Evolutionary conservation across 306 rosid genomes (phyloP).

Genomic region (Lathyrus sativus): DNA sequence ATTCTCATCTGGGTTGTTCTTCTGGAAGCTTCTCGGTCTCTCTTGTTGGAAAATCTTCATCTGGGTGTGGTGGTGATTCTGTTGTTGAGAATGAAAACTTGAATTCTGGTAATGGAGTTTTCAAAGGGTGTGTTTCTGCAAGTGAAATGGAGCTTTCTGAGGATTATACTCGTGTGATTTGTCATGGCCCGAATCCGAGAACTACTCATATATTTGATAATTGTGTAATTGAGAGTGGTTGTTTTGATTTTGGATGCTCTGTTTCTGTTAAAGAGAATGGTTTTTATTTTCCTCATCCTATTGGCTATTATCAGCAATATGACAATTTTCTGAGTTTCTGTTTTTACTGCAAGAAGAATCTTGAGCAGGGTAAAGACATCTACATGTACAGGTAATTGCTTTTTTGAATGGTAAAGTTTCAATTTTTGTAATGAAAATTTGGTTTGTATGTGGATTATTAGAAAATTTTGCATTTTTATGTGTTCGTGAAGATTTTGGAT

Average conservation of each 20-base stretch:
- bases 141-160: conserved; percentile 84
- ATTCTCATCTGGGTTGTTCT: conserved; percentile 49
- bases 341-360: conserved; percentile 70
- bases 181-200: conserved; percentile 76
- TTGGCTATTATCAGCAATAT: conserved; percentile 47
- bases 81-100: conserved; percentile 36
- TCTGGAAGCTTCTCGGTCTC: conserved; percentile 44
- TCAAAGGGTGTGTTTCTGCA: conserved; percentile 57
- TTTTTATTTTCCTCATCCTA: conserved; percentile 41
- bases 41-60: conserved; percentile 3
- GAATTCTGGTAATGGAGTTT: conserved; percentile 42
- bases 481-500: background rate
- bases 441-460: background rate
- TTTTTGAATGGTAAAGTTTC: background rate
- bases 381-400: conserved; percentile 84
- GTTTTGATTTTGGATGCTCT: conserved; percentile 50
- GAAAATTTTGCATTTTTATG: background rate
- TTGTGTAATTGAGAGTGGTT: conserved; percentile 64
- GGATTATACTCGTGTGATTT: conserved; percentile 84
- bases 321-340: conserved; percentile 73
- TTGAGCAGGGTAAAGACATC: conserved; percentile 76
- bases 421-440: conserved; percentile 9
- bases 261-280: conserved; percentile 36
- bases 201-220: conserved; percentile 78
- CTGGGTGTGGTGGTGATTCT: background rate